Base-by-base conservation (phyloP, 805 yeast genomes). In the Suhomyces tanzawaensis region DNA sequence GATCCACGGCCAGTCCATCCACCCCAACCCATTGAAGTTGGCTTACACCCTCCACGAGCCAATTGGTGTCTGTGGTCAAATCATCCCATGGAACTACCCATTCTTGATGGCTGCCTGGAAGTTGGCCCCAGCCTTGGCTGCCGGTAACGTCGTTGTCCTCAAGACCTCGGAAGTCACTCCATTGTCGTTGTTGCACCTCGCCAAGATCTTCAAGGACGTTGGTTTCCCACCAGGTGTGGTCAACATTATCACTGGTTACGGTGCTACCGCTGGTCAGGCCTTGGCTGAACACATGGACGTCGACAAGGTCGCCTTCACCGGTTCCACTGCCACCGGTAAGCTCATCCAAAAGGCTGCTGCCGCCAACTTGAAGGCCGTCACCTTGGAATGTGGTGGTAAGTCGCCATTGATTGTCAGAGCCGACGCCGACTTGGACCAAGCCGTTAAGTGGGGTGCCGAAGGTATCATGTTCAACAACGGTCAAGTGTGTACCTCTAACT, bases 81-180 rank as follows among this genome's bases (percentile, higher is more conserved):
- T 81, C 48, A 77, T 81, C 40, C 87, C 87, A 23, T 81, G 87
- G 86, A 81, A 81, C 64, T 81, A 77, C 55, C 86, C 87, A 11
- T 49, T 69, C 44, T 66, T 73, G 22, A 82, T 83, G 88, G 79
- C 84, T 12, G 72, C 85, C 17, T 85, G 93, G 93, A 84, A 85
- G 60, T 68, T 85, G 53, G 87, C 85, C 19, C 91, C 91, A 16
- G 93, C 95, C 7, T 64, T 85, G 46, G 88, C 90, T 29, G 82
- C 86, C 37, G 93, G 93, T 38, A 84, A 85, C 61, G 72, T 78
- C 11, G 74, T 82, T 32, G 78, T 85, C 31, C 72, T 85, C 58
- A 85, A 85, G 61, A 74, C 87, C 3, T 81, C 88, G 40, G 93
- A 85, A 62, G 65, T 80, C 48, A 83, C 91, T 5, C 93, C 93